Conservation (phyloP, 2,329 filamentous ascomycete species). For the Albophoma yamanashiensis region DNA sequence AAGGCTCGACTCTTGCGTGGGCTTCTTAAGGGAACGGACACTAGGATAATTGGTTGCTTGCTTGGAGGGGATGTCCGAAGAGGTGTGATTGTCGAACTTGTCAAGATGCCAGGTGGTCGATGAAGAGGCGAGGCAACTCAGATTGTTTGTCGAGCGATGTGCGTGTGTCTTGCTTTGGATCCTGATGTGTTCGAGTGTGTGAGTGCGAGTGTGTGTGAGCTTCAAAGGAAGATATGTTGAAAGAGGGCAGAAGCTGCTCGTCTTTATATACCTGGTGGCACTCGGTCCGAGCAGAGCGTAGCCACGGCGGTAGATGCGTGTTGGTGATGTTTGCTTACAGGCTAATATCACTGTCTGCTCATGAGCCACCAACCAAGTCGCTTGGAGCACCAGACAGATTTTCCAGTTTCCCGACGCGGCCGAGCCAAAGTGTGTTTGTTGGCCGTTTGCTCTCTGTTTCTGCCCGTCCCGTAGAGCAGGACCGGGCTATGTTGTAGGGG, state of each 20-base stretch:
- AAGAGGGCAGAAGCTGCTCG: neutral
- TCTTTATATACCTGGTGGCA: conserved; percentile 17
- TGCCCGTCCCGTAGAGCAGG: conserved; percentile 3
- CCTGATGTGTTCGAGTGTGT: neutral
- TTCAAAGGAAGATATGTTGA: neutral
- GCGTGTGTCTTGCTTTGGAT: neutral
- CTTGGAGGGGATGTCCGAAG: neutral
- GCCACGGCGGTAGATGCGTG: conserved; percentile 6
- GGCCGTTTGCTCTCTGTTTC: conserved; percentile 5
- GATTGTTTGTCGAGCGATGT: neutral
- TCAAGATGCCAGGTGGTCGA: neutral
- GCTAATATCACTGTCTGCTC: neutral
- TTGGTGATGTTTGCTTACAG: conserved; percentile 6
- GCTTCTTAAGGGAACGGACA: neutral
- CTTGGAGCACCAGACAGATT: conserved; percentile 3
- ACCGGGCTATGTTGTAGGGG: conserved; percentile 2
- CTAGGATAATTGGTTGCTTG: neutral
- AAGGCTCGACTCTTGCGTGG: neutral
- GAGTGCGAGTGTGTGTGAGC: neutral
- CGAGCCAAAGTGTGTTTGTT: conserved; percentile 6
- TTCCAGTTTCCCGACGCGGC: conserved; percentile 4
- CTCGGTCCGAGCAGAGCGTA: neutral
- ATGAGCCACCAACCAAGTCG: conserved; percentile 3
- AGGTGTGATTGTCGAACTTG: neutral
- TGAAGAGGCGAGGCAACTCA: neutral